Base-by-base conservation (phyloP, 2,329 filamentous ascomycete genomes). In the Leptodontidium sp. region DNA sequence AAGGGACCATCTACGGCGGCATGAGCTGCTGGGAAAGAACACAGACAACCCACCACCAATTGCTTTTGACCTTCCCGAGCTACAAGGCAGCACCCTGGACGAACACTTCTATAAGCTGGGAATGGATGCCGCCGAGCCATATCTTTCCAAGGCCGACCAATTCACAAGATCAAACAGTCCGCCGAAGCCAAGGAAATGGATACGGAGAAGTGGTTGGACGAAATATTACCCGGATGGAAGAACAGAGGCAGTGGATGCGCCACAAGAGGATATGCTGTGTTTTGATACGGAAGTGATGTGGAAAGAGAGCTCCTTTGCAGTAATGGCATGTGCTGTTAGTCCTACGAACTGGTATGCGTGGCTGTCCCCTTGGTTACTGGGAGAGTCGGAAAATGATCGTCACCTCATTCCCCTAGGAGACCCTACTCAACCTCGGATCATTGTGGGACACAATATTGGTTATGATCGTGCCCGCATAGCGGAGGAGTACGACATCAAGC, bases 201-300 rank as follows among this genome's bases (percentile, higher is more conserved):
- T 90, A 35, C 87, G 82, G 49, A 86, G 84, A 74, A 97, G 93
- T 77, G 97, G 96, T 1, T 99, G 96, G 96, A 98, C 94, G 0
- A 98, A 94, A 80, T 99, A 99, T 81, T 85, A 91, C 72, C 78
- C 83, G 1, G 91, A 97, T 78, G 94, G 93, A 26, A 84, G 82
- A 14, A 86, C 85, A n/a, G 92, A 96, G 78, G 79, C 85, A 2
- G 88, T 97, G 4, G 89, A 91, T 70, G 88, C 89, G 11, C 96
- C 97, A 0, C 85, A 95, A 70, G 94, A 96, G 77, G 82, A 87
- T 3, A 90, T 95, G 85, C 83, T 98, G 65, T 94, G 92, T 47
- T 99, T 99, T 75, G 96, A 99, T 80, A 97, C 94, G 0, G 96
- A 99, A 80, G 94, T 98, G 58, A 90, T 99, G 91, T 99, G 91